phyloP scores from a whole-genome alignment of 208 protist genomes.

The Phytomonas sp. region DNA sequence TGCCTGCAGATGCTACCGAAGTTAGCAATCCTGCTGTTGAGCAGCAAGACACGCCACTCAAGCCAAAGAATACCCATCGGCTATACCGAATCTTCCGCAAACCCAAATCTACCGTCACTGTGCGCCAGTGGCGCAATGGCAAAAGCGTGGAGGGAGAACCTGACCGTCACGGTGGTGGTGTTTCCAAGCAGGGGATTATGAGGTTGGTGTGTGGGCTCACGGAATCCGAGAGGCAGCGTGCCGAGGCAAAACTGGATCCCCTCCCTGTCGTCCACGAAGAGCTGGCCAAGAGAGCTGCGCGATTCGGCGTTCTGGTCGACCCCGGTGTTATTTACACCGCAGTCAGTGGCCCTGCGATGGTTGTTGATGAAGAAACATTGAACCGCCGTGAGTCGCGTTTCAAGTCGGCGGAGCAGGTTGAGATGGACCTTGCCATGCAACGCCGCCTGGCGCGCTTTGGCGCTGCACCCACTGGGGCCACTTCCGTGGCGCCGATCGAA shows the following conservation, averaged over 20 bases:
- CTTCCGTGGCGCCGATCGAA: slow-evolving; percentile 5
- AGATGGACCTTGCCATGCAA: slow-evolving; percentile 18
- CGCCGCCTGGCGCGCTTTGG: slow-evolving; percentile 22
- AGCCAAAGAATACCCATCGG: slow-evolving; percentile 73
- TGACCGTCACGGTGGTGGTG: slow-evolving; percentile 14
- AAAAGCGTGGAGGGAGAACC: slow-evolving; percentile 9
- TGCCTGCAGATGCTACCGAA: slow-evolving; percentile 14
- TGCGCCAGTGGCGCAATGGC: slow-evolving; percentile 42
- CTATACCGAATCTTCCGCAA: slow-evolving; percentile 82
- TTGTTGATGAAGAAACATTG: slow-evolving; percentile 56
- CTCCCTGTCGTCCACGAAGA: slow-evolving; percentile 49
- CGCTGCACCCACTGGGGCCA: not conserved
- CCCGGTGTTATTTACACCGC: slow-evolving; percentile 16
- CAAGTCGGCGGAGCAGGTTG: slow-evolving; percentile 15
- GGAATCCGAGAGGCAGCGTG: slow-evolving; percentile 45
- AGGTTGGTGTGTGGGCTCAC: slow-evolving; percentile 36
- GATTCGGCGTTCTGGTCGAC: slow-evolving; percentile 49
- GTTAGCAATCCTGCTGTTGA: slow-evolving; percentile 6
- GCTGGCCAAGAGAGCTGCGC: slow-evolving; percentile 52
- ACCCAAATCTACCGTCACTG: slow-evolving; percentile 41
- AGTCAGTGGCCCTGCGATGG: slow-evolving; percentile 12
- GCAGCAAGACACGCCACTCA: slow-evolving; percentile 13
- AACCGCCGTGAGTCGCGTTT: slow-evolving; percentile 56
- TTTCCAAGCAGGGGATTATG: slow-evolving; percentile 29
- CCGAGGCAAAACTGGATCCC: slow-evolving; percentile 46